Evolutionary conservation across 2,329 filamentous ascomycete genomes (phyloP).

Genomic region (Sporothrix protearum): DNA sequence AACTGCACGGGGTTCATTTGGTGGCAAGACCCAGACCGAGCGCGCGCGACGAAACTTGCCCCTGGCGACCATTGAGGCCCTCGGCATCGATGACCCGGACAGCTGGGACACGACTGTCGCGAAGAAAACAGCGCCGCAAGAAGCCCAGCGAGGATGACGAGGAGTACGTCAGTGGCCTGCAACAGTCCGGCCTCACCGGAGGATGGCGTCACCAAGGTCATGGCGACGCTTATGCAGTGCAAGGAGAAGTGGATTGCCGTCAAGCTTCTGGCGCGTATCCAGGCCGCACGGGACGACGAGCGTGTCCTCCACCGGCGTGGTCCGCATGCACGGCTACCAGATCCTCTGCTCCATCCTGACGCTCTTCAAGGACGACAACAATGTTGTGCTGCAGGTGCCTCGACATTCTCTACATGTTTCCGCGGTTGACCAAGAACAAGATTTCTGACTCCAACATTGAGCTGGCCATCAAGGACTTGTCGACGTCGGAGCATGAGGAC

Average conservation of each 20-base stretch:
- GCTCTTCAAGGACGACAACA: conserved; percentile 83
- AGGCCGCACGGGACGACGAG: conserved; percentile 74
- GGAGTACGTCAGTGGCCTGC: conserved; percentile 87
- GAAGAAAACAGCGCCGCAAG: conserved; percentile 90
- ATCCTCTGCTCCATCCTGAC: conserved; percentile 84
- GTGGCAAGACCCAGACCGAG: conserved; percentile 95
- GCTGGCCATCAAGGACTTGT: conserved; percentile 67
- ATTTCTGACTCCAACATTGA: conserved; percentile 96
- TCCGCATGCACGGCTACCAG: conserved; percentile 95
- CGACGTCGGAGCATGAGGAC: conserved; percentile 65
- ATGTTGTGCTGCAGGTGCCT: conserved; percentile 84
- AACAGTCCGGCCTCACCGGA: conserved; percentile 77
- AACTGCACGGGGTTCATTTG: conserved; percentile 98
- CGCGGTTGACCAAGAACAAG: conserved; percentile 91
- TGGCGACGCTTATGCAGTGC: conserved; percentile 94
- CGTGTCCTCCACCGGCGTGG: conserved; percentile 81
- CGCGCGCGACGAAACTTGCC: conserved; percentile 93
- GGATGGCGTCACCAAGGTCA: conserved; percentile 84
- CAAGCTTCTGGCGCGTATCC: conserved; percentile 85
- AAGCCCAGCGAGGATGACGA: conserved; percentile 87
- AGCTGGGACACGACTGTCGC: conserved; percentile 87
- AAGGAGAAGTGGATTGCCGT: conserved; percentile 99
- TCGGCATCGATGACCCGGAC: conserved; percentile 90
- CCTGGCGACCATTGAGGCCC: conserved; percentile 83
- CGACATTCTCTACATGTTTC: conserved; percentile 82